Evolutionary conservation across 768 basidiomycete species (phyloP).

Genomic region (Calocybe indica): DNA sequence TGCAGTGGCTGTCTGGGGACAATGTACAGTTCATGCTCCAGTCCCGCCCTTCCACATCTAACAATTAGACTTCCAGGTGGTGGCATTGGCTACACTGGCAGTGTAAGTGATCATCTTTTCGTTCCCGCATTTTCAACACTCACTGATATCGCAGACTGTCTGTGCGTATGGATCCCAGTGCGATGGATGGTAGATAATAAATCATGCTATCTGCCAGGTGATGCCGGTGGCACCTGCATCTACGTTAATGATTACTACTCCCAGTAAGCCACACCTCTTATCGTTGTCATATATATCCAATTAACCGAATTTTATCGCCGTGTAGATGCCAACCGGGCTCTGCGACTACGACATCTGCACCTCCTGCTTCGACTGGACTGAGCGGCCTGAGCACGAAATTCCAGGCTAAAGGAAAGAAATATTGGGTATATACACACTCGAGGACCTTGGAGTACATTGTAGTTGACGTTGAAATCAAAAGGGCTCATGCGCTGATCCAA

Average conservation of each 20-base stretch:
- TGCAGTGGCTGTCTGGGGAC: constrained; percentile 28
- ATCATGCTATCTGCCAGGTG: constrained; percentile 13
- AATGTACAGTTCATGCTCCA: constrained; percentile 19
- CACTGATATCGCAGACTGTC: constrained; percentile 10
- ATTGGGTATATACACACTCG: constrained; percentile 14
- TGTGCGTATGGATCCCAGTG: constrained; percentile 10
- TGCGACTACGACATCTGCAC: constrained; percentile 9
- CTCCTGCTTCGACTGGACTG: constrained; percentile 13
- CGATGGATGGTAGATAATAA: too few relatives aligned
- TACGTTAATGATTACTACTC: constrained; percentile 23
- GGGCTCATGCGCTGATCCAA: constrained; percentile 25
- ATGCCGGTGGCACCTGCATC: constrained; percentile 25
- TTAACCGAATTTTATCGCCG: background rate
- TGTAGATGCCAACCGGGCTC: constrained; percentile 24
- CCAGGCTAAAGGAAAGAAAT: constrained; percentile 22
- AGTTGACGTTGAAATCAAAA: constrained; percentile 3
- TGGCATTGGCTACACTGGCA: constrained; percentile 25
- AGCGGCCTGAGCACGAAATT: constrained; percentile 14
- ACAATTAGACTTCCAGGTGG: constrained; percentile 12
- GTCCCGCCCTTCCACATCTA: background rate
- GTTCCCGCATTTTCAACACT: background rate
- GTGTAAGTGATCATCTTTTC: constrained; percentile 13
- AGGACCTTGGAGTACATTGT: background rate
- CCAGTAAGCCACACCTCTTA: constrained; percentile 8
- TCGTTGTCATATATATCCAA: background rate